Evolutionary conservation across 2,329 filamentous ascomycete genomes (phyloP).

Genomic region (Cladosporium austrohemisphaericum): DNA sequence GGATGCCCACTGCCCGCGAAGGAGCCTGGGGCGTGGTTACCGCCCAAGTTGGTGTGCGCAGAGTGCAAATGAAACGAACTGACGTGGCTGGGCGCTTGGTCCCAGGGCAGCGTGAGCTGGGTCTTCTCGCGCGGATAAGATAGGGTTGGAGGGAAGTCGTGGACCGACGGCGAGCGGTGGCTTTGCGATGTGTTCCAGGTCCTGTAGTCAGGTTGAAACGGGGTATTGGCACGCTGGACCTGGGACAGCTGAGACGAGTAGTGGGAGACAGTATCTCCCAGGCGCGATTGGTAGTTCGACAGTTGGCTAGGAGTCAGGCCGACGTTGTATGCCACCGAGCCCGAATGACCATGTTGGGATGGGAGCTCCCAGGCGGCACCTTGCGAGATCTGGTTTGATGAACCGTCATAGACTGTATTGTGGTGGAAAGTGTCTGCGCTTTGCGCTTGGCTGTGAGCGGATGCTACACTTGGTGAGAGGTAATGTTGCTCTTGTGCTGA

Average conservation of each 20-base stretch:
- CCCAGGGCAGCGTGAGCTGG: slow-evolving; percentile 8
- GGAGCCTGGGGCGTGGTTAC: neutral
- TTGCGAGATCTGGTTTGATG: neutral
- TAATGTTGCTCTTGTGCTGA: neutral
- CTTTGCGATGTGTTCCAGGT: slow-evolving; percentile 7
- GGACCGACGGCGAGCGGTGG: neutral
- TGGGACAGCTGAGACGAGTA: slow-evolving; percentile 1
- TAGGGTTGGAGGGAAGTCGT: neutral
- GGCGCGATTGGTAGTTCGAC: neutral
- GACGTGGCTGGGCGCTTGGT: neutral
- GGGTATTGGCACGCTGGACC: neutral
- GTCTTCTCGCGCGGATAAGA: neutral
- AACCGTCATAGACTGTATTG: neutral
- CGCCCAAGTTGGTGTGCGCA: no score
- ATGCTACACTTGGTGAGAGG: neutral
- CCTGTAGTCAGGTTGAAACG: slow-evolving; percentile 3
- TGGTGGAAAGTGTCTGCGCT: neutral
- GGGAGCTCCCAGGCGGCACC: neutral
- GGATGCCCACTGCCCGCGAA: no score
- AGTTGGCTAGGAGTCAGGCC: slow-evolving; percentile 10
- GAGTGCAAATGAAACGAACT: neutral
- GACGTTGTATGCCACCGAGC: slow-evolving; percentile 2
- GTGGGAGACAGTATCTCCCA: slow-evolving; percentile 6
- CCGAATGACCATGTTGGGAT: neutral
- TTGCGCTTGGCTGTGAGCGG: neutral